Conservation (phyloP, 2,329 filamentous ascomycete genomes). For the Colletotrichum aenigma region DNA sequence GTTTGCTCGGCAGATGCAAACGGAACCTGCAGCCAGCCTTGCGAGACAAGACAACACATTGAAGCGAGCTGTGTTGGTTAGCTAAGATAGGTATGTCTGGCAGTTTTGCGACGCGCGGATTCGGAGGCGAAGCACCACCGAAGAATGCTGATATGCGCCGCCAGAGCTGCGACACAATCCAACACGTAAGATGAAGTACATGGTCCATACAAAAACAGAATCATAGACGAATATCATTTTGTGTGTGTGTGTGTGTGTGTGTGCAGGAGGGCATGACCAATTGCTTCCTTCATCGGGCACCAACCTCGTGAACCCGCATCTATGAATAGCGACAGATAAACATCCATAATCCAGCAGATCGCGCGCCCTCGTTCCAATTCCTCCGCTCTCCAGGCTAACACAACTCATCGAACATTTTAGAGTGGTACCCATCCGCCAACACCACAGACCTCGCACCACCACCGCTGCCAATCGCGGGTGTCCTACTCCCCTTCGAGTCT, state of each 20-base stretch:
- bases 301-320: not conserved
- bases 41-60: not conserved
- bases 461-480: not conserved
- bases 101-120: not conserved
- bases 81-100: not conserved
- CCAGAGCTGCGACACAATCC: not conserved
- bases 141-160: not conserved
- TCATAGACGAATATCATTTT: not conserved
- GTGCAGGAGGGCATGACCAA: not conserved
- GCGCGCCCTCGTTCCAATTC: not conserved
- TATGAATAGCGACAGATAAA: not conserved
- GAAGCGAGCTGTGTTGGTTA: not conserved
- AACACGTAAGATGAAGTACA: not conserved
- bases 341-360: not conserved
- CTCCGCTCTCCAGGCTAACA: slow-evolving; percentile 11
- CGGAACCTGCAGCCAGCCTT: not conserved
- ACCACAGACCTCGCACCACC: slow-evolving; percentile 7
- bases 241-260: no score
- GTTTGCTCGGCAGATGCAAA: not conserved
- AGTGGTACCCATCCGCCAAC: not conserved
- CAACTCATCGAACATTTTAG: not conserved
- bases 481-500: not conserved
- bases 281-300: not conserved
- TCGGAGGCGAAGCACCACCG: not conserved
- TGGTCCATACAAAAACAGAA: not conserved